Percentiles rank a stretch among this genome's conserved stretches.
Evolutionary conservation across 441 rosid species (phyloP).

Genomic region (Erodium texanum): DNA sequence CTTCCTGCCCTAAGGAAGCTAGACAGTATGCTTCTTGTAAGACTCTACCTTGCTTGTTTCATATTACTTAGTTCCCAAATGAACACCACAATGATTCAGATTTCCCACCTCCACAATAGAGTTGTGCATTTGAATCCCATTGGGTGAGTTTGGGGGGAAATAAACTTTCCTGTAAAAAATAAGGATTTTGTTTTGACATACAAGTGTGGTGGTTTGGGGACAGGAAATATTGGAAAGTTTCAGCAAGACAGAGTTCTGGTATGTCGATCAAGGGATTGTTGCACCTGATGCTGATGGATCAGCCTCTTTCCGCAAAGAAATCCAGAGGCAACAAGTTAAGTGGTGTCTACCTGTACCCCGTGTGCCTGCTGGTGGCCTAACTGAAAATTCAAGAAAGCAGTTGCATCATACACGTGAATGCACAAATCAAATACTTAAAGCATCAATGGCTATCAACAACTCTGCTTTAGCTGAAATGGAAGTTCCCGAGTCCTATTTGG

Average conservation of each 20-base stretch:
- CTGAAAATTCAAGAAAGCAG: conserved; percentile 66
- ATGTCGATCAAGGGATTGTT: conserved; percentile 84
- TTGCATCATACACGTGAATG: conserved; percentile 88
- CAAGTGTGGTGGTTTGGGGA: conserved; percentile 5
- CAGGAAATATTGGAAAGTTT: conserved; percentile 91
- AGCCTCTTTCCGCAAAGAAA: conserved; percentile 53
- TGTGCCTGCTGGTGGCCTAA: conserved; percentile 71
- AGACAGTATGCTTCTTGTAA: conserved; percentile 95
- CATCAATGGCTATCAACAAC: conserved; percentile 94
- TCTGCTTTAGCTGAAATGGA: conserved; percentile 78
- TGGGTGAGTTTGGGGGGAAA: no score
- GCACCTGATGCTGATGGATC: conserved; percentile 76
- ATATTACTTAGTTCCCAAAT: background rate
- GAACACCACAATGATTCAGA: background rate
- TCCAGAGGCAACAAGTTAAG: conserved; percentile 91
- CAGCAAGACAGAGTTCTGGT: conserved; percentile 77
- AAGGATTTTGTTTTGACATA: conserved; percentile 8
- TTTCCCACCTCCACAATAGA: background rate
- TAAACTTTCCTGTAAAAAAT: conserved; percentile 54
- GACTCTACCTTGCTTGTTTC: conserved; percentile 19
- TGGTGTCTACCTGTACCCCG: conserved; percentile 99
- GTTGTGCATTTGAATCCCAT: no score
- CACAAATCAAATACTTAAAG: conserved; percentile 90
- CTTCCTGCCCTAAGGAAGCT: conserved; percentile 90
- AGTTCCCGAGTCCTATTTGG: conserved; percentile 72